Percentiles rank a stretch among this genome's conserved stretches.
These are phyloP conservation scores for Austroboletus festivus DNA, from an alignment of 768 basidiomycete genomes.

Conservation along the genomic window DNA sequence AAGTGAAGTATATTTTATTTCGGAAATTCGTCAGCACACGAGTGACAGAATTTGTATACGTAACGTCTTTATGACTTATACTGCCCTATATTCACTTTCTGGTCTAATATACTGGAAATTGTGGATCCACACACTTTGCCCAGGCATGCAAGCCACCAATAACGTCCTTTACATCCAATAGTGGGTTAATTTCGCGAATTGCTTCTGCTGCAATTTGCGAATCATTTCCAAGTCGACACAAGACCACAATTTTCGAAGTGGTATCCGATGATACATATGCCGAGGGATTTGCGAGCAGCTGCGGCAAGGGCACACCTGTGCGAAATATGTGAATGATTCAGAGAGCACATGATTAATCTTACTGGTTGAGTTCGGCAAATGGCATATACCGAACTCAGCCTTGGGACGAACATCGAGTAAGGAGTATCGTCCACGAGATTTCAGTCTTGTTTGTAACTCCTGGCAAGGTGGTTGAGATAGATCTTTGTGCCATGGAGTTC, in stretches of 20 bases:
- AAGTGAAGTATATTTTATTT: constrained; percentile 40
- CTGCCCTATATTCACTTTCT: no score
- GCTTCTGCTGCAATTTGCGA: constrained; percentile 80
- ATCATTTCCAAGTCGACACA: constrained; percentile 92
- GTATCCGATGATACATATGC: constrained; percentile 33
- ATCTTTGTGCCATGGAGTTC: background rate
- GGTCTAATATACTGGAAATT: constrained; percentile 74
- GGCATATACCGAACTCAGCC: constrained; percentile 85
- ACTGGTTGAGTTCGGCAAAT: constrained; percentile 74
- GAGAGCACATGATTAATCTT: constrained; percentile 21
- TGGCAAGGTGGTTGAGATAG: constrained; percentile 26
- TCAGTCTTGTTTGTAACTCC: constrained; percentile 46
- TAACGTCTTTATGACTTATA: background rate
- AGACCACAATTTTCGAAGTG: constrained; percentile 43
- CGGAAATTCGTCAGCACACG: background rate
- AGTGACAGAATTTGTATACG: background rate
- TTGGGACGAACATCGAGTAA: constrained; percentile 80
- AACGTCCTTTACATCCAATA: constrained; percentile 55
- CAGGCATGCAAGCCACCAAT: constrained; percentile 82
- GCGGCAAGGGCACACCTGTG: constrained; percentile 70
- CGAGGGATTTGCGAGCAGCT: constrained; percentile 61
- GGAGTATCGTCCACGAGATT: constrained; percentile 23
- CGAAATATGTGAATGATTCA: constrained; percentile 2
- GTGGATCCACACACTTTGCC: constrained; percentile 67
- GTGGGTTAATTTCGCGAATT: constrained; percentile 22